Evolutionary conservation across 768 basidiomycete species (phyloP).

Genomic region (Hysterangium stoloniferum): DNA sequence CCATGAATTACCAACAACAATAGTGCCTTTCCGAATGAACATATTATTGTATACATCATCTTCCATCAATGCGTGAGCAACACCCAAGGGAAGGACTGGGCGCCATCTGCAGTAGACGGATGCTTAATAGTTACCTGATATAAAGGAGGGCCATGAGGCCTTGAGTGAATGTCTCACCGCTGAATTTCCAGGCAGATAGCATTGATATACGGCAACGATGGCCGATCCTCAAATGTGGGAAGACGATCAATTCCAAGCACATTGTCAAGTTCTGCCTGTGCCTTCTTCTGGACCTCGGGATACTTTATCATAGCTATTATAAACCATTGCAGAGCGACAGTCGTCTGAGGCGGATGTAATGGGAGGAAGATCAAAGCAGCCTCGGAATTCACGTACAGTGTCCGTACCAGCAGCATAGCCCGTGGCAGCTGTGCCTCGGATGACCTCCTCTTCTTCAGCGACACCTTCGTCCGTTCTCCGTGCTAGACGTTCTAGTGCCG

Average conservation of each 20-base stretch:
- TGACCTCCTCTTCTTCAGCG: slow-evolving; percentile 13
- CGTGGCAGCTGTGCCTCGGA: slow-evolving; percentile 31
- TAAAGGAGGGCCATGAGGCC: background rate
- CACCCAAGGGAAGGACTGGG: background rate
- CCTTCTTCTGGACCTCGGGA: slow-evolving; percentile 16
- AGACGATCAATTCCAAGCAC: slow-evolving; percentile 14
- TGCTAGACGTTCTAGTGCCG: slow-evolving; percentile 9
- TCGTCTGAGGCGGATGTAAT: slow-evolving; percentile 4
- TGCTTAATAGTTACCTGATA: background rate
- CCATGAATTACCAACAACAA: slow-evolving; percentile 6
- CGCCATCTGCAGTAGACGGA: slow-evolving; percentile 10
- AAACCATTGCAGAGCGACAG: slow-evolving; percentile 12
- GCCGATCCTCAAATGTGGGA: slow-evolving; percentile 1
- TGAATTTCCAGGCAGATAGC: slow-evolving; percentile 10
- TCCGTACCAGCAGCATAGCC: slow-evolving; percentile 34
- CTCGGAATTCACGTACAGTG: slow-evolving; percentile 25
- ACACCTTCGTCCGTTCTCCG: slow-evolving; percentile 15
- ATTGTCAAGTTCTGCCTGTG: slow-evolving; percentile 17
- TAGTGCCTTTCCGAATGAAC: slow-evolving; percentile 4
- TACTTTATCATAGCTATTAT: slow-evolving; percentile 16
- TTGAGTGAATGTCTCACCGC: too few relatives aligned
- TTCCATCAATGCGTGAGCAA: background rate
- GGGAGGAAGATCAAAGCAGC: background rate
- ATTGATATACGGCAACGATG: slow-evolving; percentile 11
- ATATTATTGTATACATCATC: slow-evolving; percentile 3